Evolutionary conservation across 2,329 filamentous ascomycete genomes (phyloP), one percentile per base, ranked within the genome.

Genomic region (Niveomyces coronatus): DNA sequence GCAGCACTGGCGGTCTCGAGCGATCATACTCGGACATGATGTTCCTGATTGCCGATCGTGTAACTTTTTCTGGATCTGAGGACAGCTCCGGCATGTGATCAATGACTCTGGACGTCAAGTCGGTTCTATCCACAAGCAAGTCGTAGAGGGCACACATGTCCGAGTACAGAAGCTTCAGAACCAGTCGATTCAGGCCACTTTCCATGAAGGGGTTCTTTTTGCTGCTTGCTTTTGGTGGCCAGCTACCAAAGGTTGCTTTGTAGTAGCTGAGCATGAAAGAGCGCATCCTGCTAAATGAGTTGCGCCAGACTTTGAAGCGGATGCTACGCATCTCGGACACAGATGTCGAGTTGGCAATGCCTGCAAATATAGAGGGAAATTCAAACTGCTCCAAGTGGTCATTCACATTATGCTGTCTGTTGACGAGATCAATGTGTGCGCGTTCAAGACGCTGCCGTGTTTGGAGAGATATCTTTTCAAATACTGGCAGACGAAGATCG

Each of bases 201-300:
- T 88, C 86, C 19, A 83, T 80, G 46, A 94, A 85, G 1, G 80
- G 74, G 54, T 94, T 94, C 71, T 93, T 94, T 69, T 93, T 94
- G 49, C 79, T 89, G 50, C 74, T 82, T 2, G 87, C 86, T 57
- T 91, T 94, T 8, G 91, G 89, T 3, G 91, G 88, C 89, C 89
- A 93, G 55, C 70, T 78, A 15, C 73, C 72, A 39, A 79, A 71
- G 4, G 65, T 62, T 10, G 62, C 52, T 55, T 74, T 78, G 54
- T 77, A 77, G 56, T 87, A 80, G 45, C 69, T 65, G 35, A 87
- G 65, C 14, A 81, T 72, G 53, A 87, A 85, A 27, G 76, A 75
- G 27, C 85, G 74, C 68, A 88, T 86, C 40, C 74, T 76, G 42
- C 72, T 63, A 54, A 89, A 96, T 3, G 79, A 72, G 14, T 68